These are phyloP conservation scores for Angophora floribunda DNA, from an alignment of 345 rosid species.

Conservation along the genomic window DNA sequence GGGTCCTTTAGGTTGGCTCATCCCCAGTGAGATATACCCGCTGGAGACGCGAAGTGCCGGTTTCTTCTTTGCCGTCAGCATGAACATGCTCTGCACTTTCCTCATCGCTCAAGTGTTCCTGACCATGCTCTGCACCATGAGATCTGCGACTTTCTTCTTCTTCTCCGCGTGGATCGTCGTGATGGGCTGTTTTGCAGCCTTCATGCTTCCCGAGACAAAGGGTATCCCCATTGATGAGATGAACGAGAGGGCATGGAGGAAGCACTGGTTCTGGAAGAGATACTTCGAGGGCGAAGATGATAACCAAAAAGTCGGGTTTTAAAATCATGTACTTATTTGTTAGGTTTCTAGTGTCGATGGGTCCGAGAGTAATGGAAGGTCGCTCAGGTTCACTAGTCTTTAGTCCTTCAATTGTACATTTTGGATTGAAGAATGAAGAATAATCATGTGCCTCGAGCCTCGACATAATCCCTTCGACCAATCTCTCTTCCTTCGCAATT, in stretches of 20 bases:
- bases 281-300: constrained; percentile 24
- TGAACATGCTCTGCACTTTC: constrained; percentile 83
- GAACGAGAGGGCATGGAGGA: constrained; percentile 49
- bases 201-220: constrained; percentile 62
- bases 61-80: constrained; percentile 49
- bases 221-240: constrained; percentile 60
- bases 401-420: constrained; percentile 12
- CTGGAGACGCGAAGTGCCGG: constrained; percentile 66
- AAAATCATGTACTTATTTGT: not conserved
- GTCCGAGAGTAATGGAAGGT: not conserved
- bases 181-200: constrained; percentile 50
- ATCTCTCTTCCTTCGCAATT: not conserved
- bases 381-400: constrained; percentile 9
- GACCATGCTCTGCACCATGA: constrained; percentile 62
- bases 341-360: not conserved
- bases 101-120: constrained; percentile 76
- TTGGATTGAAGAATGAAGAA: not conserved
- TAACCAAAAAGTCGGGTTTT: not conserved
- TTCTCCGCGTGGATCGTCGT: constrained; percentile 52
- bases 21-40: constrained; percentile 76
- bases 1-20: constrained; percentile 84
- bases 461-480: not conserved
- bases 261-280: constrained; percentile 33
- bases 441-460: not conserved
- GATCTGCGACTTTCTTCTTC: constrained; percentile 56